Evolutionary conservation across 345 rosid genomes (phyloP), one percentile per base, ranked within the genome.

Genomic region (Toxicodendron radicans): DNA sequence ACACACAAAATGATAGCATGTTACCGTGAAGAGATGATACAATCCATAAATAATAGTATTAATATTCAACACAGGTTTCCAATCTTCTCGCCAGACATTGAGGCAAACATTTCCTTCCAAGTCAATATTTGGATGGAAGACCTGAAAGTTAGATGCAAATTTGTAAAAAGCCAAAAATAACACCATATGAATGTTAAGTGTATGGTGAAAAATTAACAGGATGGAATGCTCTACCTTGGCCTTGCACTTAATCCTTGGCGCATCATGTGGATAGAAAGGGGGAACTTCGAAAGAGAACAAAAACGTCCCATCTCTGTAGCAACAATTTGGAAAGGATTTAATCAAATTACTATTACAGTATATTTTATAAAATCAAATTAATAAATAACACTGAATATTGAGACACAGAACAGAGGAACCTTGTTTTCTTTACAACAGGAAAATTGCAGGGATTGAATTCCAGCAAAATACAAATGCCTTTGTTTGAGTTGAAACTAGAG

Each of bases 201-300:
- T 16, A 51, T 67, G 54, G 54, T 60, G 49, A 54, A 56, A 67
- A 33, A 46, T 16, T 43, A 30, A 61, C 49, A 13, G 49, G 64
- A 18, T 62, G 10, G 45, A 63, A 23, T 35, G 11, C 24, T 56
- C 18, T 80, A 91, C 99, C 97, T 90, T 93, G 71, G 98, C 93
- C 91, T 96, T 96, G 85, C 99, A 92, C 81, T 96, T 96, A 57
- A 96, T 98, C 74, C 89, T 93, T 1, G 99, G 99, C 65, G 98
- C 92, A 74, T 96, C 97, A 13, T 96, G 98, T 7, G 97, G 99
- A 76, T 96, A 96, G 75, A 91, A 79, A 20, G n/a, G 93, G 85
- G 97, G 90, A 61, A 93, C 98, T 83, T 89, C 90, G 82, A 96
- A 96, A 59, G 97, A 78, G 88, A 96, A 96, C 70, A 85, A 73